Percentiles rank a stretch among this genome's conserved stretches.
These are phyloP conservation scores for Pythium graminicola DNA, from an alignment of 352 stramenopile species.

Conservation along the genomic window DNA sequence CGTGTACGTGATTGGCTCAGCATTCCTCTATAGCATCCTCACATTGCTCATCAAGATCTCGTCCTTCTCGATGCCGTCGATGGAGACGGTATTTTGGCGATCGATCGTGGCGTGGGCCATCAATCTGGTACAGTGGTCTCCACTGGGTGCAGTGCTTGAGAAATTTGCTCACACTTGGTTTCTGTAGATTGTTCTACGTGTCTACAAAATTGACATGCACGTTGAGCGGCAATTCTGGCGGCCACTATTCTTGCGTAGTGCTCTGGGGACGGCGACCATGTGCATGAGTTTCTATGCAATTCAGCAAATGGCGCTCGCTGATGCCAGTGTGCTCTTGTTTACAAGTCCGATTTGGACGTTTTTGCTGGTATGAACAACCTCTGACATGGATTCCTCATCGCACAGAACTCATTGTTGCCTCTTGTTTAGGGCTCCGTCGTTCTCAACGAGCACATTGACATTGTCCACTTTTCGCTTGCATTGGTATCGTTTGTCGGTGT, in stretches of 20 bases:
- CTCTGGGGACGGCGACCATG: constrained; percentile 38
- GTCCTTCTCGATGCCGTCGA: constrained; percentile 39
- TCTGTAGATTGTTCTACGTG: constrained; percentile 27
- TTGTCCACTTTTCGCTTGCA: constrained; percentile 28
- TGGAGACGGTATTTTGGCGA: constrained; percentile 67
- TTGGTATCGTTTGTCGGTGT: constrained; percentile 39
- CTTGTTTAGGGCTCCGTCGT: constrained; percentile 29
- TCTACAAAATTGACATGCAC: constrained; percentile 20
- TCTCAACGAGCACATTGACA: constrained; percentile 35
- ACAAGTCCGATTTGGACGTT: constrained; percentile 58
- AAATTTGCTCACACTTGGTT: too few species aligned
- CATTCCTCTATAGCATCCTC: constrained; percentile 54
- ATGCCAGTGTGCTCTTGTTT: constrained; percentile 62
- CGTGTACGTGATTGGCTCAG: constrained; percentile 41
- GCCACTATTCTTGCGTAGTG: constrained; percentile 34
- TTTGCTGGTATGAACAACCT: constrained; percentile 29
- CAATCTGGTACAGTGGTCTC: constrained; percentile 26
- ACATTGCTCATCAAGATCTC: constrained; percentile 49
- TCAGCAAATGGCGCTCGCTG: constrained; percentile 48
- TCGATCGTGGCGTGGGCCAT: constrained; percentile 47
- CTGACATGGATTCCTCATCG: not conserved
- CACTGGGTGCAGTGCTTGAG: too few species aligned
- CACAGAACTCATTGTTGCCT: not conserved
- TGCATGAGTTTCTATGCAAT: constrained; percentile 49
- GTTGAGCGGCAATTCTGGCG: constrained; percentile 36